Conservation (phyloP, 228 moss, liverwort and hornwort genomes). For the Sphagnum fallax region DNA sequence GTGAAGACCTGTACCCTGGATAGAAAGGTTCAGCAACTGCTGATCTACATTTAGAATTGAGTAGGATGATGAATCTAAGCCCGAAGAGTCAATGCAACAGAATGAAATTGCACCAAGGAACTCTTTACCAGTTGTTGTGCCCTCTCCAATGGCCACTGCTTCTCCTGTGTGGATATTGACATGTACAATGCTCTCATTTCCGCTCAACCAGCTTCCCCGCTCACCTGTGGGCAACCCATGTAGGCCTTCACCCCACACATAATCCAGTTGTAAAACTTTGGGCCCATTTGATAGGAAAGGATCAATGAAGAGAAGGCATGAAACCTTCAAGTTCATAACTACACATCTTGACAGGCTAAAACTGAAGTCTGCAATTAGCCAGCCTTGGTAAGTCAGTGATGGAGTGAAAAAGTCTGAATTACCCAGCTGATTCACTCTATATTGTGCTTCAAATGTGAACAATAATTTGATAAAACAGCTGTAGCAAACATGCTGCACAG, state of each 20-base stretch:
- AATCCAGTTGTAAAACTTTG: background rate
- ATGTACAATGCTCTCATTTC: constrained; percentile 51
- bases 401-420: no score
- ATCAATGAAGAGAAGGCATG: background rate
- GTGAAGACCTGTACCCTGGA: no score
- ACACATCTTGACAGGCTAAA: background rate
- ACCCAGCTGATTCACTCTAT: no score
- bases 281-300: background rate
- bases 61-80: no score
- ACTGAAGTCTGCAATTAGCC: no score
- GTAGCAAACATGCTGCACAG: background rate
- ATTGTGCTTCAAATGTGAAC: no score
- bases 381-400: no score
- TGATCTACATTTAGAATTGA: no score
- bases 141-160: constrained; percentile 63
- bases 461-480: background rate
- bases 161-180: constrained; percentile 63
- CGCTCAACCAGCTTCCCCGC: constrained; percentile 74
- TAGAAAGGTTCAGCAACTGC: no score
- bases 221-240: constrained; percentile 67
- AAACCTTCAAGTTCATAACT: background rate
- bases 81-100: no score
- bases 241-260: constrained; percentile 27
- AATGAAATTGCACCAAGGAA: no score
- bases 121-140: constrained; percentile 46